Conservation (phyloP, 768 basidiomycete genomes). For the Tylopilus sp. region DNA sequence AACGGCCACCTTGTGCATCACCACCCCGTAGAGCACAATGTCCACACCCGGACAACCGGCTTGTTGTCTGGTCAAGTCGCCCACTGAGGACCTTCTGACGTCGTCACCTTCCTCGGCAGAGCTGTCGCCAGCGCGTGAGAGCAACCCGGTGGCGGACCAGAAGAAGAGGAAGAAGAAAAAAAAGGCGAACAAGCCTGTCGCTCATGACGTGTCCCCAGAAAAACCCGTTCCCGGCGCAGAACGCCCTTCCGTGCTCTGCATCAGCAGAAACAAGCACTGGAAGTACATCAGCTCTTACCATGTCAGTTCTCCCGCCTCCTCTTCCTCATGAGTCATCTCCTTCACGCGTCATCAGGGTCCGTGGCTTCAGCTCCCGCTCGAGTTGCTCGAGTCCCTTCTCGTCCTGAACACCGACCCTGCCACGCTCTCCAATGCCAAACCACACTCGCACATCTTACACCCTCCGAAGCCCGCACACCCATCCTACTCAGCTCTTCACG, state of each 20-base stretch:
- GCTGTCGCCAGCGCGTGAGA: constrained; percentile 19
- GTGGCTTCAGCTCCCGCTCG: constrained; percentile 86
- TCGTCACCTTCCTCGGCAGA: constrained; percentile 11
- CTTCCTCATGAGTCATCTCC: not conserved
- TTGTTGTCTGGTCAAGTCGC: not conserved
- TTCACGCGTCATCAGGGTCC: constrained; percentile 56
- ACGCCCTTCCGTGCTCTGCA: constrained; percentile 69
- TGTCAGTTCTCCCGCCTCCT: constrained; percentile 42
- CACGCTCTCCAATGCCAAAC: constrained; percentile 49
- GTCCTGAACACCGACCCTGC: constrained; percentile 74
- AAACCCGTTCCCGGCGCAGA: constrained; percentile 39
- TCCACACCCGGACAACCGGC: not conserved
- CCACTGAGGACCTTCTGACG: not conserved
- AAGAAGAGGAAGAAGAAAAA: constrained; percentile 76
- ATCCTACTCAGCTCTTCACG: not conserved
- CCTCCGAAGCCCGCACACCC: constrained; percentile 18
- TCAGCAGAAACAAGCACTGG: constrained; percentile 94
- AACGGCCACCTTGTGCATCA: no score
- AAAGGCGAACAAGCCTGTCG: constrained; percentile 36
- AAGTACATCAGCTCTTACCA: constrained; percentile 90
- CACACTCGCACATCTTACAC: constrained; percentile 37
- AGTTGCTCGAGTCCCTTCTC: constrained; percentile 79
- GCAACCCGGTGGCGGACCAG: constrained; percentile 26
- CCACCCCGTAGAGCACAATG: no score
- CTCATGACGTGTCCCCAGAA: constrained; percentile 18